Percentiles rank a stretch among this genome's conserved stretches.
phyloP scores from a whole-genome alignment of 2,329 filamentous ascomycete genomes.

The Pseudopyrenochaeta lycopersici region DNA sequence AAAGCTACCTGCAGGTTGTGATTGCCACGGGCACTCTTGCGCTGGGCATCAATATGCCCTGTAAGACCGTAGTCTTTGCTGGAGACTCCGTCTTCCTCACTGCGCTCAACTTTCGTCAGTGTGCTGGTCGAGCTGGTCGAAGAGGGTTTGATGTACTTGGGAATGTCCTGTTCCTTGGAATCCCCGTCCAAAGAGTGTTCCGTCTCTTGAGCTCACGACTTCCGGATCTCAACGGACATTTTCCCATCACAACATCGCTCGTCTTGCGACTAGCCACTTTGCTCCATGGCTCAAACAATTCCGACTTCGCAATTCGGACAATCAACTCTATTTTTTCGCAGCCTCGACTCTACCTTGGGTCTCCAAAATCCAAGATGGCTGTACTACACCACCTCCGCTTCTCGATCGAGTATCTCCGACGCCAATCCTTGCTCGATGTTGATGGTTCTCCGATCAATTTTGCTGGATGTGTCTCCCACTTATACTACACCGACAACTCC shows the following conservation, averaged over 20 bases:
- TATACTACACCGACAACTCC: slow-evolving; percentile 80
- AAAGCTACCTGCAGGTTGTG: slow-evolving; percentile 74
- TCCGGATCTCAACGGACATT: slow-evolving; percentile 79
- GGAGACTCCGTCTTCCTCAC: slow-evolving; percentile 78
- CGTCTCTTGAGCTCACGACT: slow-evolving; percentile 77
- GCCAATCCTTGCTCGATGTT: slow-evolving; percentile 70
- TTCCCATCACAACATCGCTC: slow-evolving; percentile 77
- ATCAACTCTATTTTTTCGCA: slow-evolving; percentile 75
- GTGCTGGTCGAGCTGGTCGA: slow-evolving; percentile 78
- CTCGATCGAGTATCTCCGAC: slow-evolving; percentile 79
- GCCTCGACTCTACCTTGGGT: slow-evolving; percentile 74
- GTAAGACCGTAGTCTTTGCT: slow-evolving; percentile 80
- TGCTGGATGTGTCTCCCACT: slow-evolving; percentile 72
- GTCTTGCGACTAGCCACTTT: slow-evolving; percentile 74
- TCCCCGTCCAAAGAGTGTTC: slow-evolving; percentile 68
- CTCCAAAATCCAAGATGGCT: slow-evolving; percentile 71
- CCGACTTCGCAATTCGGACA: slow-evolving; percentile 67
- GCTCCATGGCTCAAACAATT: slow-evolving; percentile 70
- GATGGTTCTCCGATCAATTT: slow-evolving; percentile 75
- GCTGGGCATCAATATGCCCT: slow-evolving; percentile 77
- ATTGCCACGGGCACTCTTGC: slow-evolving; percentile 80
- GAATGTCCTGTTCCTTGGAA: slow-evolving; percentile 79
- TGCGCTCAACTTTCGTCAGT: slow-evolving; percentile 79
- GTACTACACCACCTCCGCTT: slow-evolving; percentile 81
- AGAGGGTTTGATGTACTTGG: slow-evolving; percentile 82